phyloP scores from a whole-genome alignment of 2,329 filamentous ascomycete genomes.

The Xylaria sp. region DNA sequence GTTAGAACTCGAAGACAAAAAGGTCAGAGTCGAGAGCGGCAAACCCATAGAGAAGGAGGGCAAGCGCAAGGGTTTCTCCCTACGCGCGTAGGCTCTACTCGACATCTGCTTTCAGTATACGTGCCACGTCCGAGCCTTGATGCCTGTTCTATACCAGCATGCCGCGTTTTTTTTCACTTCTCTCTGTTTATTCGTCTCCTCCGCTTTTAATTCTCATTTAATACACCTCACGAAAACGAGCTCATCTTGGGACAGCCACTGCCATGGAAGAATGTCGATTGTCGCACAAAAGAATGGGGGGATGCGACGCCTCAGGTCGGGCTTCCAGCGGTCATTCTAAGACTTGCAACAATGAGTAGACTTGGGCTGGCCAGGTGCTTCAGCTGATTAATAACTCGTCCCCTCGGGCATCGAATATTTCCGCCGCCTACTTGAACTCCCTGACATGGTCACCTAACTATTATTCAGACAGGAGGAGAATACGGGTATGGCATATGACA shows the following conservation, averaged over 20 bases:
- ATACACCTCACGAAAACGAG: conserved; percentile 52
- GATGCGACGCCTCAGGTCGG: conserved; percentile 33
- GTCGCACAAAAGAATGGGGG: conserved; percentile 15
- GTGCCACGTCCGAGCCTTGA: conserved; percentile 67
- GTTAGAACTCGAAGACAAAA: conserved; percentile 97
- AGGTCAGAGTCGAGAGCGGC: conserved; percentile 91
- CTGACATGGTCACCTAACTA: conserved; percentile 35
- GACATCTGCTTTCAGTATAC: conserved; percentile 50
- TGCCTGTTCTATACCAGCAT: conserved; percentile 68
- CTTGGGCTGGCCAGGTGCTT: conserved; percentile 38
- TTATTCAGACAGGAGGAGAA: conserved; percentile 33
- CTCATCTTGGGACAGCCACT: conserved; percentile 42
- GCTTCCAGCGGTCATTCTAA: conserved; percentile 34
- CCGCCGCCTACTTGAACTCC: conserved; percentile 25
- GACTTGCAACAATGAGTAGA: conserved; percentile 16
- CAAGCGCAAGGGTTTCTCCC: conserved; percentile 99
- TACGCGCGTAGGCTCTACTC: conserved; percentile 72
- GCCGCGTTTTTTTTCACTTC: conserved; percentile 59
- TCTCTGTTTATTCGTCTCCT: conserved; percentile 53
- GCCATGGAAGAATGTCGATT: conserved; percentile 31
- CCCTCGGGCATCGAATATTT: conserved; percentile 36
- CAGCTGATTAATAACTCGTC: conserved; percentile 39
- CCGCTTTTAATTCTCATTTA: conserved; percentile 59
- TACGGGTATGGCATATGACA: conserved; percentile 41
- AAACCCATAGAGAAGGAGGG: conserved; percentile 96